A percentile compares a stretch with the other conserved stretches of the same genome.
phyloP scores from a whole-genome alignment of 495 filamentous ascomycete species.

The Aspergillus homomorphus region DNA sequence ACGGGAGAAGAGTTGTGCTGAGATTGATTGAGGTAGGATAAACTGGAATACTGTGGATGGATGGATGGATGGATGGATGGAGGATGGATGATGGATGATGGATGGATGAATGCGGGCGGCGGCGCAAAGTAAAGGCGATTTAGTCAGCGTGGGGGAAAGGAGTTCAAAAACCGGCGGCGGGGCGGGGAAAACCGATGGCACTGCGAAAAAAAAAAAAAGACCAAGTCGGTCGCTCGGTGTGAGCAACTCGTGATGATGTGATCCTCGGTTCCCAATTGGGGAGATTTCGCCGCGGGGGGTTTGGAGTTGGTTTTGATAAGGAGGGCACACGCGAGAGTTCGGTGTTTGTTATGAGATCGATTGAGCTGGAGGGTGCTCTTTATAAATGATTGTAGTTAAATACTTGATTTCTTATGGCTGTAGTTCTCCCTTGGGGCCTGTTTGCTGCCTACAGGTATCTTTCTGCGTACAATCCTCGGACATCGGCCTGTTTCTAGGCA shows the following conservation, averaged over 20 bases:
- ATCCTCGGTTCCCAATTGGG: neutral
- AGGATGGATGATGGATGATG: slow-evolving; percentile 8
- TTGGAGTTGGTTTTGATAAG: no score
- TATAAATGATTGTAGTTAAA: no score
- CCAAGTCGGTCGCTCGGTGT: slow-evolving; percentile 7
- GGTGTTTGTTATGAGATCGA: no score
- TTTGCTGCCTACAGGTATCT: no score
- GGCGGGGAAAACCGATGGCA: slow-evolving; percentile 11
- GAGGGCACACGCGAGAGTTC: no score
- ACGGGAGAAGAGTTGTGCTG: neutral
- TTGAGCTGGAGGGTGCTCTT: no score
- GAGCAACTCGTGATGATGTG: slow-evolving; percentile 1
- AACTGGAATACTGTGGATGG: slow-evolving; percentile 1
- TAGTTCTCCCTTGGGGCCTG: no score
- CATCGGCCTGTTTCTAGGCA: no score
- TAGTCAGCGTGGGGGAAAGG: slow-evolving; percentile 20
- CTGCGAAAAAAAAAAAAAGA: neutral
- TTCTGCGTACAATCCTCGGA: no score
- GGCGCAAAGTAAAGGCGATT: neutral
- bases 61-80: slow-evolving; percentile 16
- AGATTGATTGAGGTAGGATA: neutral
- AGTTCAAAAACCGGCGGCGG: no score
- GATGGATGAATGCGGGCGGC: slow-evolving; percentile 18
- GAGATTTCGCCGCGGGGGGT: no score
- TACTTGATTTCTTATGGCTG: no score